Percentiles rank a stretch among this genome's conserved stretches.
Conservation (phyloP, 306 rosid genomes). For the Canavalia ensiformis region DNA sequence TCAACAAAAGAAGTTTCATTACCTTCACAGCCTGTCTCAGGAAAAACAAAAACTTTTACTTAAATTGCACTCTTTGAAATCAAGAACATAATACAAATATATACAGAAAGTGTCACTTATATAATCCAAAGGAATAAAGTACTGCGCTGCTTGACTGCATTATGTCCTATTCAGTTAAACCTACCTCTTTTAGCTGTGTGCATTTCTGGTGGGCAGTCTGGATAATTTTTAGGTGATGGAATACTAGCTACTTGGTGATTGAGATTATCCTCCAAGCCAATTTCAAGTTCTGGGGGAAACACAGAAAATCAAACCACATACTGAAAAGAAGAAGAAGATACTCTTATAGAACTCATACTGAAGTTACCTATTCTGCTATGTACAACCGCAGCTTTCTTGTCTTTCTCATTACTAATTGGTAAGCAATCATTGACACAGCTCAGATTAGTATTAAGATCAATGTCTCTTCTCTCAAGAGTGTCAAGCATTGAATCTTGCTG, state of each 20-base stretch:
- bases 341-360: conserved; percentile 42
- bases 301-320: conserved; percentile 42
- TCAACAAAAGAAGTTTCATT: conserved; percentile 57
- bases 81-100: conserved; percentile 38
- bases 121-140: conserved; percentile 31
- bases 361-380: conserved; percentile 59
- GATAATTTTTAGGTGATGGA: conserved; percentile 46
- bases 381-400: conserved; percentile 55
- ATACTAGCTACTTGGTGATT: conserved; percentile 49
- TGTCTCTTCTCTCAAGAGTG: conserved; percentile 55
- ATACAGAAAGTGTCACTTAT: conserved; percentile 23
- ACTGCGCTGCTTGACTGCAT: conserved; percentile 18
- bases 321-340: conserved; percentile 37
- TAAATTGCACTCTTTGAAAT: conserved; percentile 51
- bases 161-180: conserved; percentile 36
- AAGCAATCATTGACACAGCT: conserved; percentile 50
- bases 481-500: conserved; percentile 59
- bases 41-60: conserved; percentile 38
- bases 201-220: conserved; percentile 55
- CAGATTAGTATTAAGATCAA: conserved; percentile 57
- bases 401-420: conserved; percentile 58
- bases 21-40: conserved; percentile 59
- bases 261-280: conserved; percentile 54
- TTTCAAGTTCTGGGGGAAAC: conserved; percentile 61
- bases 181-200: conserved; percentile 57